Evolutionary conservation across 2,329 filamentous ascomycete genomes (phyloP).

Genomic region (Talaromyces islandicus): DNA sequence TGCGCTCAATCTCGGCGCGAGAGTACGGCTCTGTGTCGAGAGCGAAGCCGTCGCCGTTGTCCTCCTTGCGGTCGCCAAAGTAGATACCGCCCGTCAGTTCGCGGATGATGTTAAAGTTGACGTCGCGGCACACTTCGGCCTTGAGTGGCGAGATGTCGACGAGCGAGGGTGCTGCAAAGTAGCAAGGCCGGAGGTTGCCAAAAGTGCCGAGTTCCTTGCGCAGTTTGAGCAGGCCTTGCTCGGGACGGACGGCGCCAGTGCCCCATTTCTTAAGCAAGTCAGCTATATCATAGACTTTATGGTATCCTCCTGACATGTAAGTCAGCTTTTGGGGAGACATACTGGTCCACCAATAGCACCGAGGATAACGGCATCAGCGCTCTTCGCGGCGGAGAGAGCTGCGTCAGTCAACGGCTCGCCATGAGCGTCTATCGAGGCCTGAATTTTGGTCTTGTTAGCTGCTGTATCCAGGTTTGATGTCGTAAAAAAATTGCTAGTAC

Average conservation of each 20-base stretch:
- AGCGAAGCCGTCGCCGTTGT: conserved; percentile 65
- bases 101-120: conserved; percentile 87
- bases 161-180: conserved; percentile 82
- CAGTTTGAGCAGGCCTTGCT: conserved; percentile 84
- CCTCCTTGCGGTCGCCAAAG: conserved; percentile 83
- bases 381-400: conserved; percentile 75
- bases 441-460: not conserved
- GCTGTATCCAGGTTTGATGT: not conserved
- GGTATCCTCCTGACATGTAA: conserved; percentile 1
- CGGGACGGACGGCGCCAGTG: conserved; percentile 77
- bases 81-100: conserved; percentile 92
- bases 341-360: conserved; percentile 90
- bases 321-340: conserved; percentile 19
- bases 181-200: conserved; percentile 92
- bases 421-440: conserved; percentile 84
- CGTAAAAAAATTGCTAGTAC: conserved; percentile 32
- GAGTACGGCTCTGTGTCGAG: conserved; percentile 85
- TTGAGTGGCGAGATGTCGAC: conserved; percentile 84
- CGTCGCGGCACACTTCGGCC: conserved; percentile 74
- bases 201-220: conserved; percentile 92
- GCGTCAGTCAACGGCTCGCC: conserved; percentile 75
- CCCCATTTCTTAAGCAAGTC: conserved; percentile 67
- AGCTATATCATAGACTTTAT: not conserved
- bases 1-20: conserved; percentile 76
- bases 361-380: conserved; percentile 82